Percentiles rank a stretch among this genome's conserved stretches.
These are phyloP conservation scores for Chaetomium cochliodes DNA, from an alignment of 495 filamentous ascomycete species.

Conservation along the genomic window DNA sequence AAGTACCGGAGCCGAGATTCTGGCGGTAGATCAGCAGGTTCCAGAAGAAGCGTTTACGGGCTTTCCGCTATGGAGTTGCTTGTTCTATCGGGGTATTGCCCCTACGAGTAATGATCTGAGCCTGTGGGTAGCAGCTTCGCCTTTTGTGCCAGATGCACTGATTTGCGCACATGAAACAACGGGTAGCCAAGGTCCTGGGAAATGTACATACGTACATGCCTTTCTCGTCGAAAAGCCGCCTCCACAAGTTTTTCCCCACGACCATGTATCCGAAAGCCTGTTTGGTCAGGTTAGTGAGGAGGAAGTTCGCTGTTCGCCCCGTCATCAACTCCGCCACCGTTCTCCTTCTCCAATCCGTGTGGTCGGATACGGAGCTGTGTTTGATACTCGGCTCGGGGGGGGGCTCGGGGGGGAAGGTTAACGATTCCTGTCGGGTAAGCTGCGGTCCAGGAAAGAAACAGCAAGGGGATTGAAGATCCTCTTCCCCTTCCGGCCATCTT, in stretches of 20 bases:
- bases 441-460: not conserved
- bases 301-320: not conserved
- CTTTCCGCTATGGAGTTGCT: conserved; percentile 19
- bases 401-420: not conserved
- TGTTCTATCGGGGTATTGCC: conserved; percentile 22
- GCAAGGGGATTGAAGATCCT: conserved; percentile 21
- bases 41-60: conserved; percentile 15
- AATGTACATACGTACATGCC: not conserved
- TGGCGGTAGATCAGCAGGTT: conserved; percentile 9
- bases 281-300: not conserved
- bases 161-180: conserved; percentile 22
- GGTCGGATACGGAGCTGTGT: not conserved
- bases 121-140: conserved; percentile 6
- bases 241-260: conserved; percentile 2
- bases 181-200: not conserved
- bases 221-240: not conserved
- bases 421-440: conserved; percentile 1
- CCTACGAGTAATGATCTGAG: conserved; percentile 30
- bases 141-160: conserved; percentile 17
- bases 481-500: conserved; percentile 21
- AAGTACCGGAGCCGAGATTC: conserved; percentile 16
- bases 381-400: not conserved
- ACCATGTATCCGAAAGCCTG: conserved; percentile 1
- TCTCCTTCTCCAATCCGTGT: not conserved
- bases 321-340: not conserved